Evolutionary conservation across 2,329 filamentous ascomycete genomes (phyloP).

Genomic region (Diaporthe ampelina): DNA sequence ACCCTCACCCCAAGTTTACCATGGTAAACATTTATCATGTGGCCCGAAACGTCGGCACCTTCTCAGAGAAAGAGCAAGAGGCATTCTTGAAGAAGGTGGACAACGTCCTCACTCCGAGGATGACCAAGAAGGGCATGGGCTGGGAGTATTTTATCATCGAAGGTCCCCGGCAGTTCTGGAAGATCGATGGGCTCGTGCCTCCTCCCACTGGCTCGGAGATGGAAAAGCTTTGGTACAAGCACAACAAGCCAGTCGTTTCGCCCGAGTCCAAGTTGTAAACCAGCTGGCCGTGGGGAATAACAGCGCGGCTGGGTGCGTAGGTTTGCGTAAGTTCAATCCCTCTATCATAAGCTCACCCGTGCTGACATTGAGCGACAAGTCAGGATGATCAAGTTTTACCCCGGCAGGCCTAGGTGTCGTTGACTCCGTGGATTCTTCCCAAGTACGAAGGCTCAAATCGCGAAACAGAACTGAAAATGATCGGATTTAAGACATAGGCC

Average conservation of each 20-base stretch:
- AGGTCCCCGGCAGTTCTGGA: background rate
- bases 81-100: background rate
- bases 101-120: background rate
- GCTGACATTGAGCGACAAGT: background rate
- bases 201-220: conserved; percentile 4
- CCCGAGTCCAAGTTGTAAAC: background rate
- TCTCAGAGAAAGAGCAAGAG: background rate
- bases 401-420: background rate
- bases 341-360: no score
- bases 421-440: background rate
- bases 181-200: conserved; percentile 15
- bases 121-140: conserved; percentile 24
- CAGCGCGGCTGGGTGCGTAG: background rate
- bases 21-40: conserved; percentile 5
- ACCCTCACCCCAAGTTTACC: conserved; percentile 12
- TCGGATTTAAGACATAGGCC: background rate
- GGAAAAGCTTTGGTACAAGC: background rate
- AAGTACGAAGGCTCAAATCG: background rate
- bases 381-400: background rate
- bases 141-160: conserved; percentile 11
- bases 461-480: background rate
- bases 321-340: background rate
- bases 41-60: background rate
- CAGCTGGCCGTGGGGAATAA: background rate
- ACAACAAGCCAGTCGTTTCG: background rate